These are phyloP conservation scores for Pedinophyceae sp. DNA, from an alignment of 139 green algal species.

Conservation along the genomic window DNA sequence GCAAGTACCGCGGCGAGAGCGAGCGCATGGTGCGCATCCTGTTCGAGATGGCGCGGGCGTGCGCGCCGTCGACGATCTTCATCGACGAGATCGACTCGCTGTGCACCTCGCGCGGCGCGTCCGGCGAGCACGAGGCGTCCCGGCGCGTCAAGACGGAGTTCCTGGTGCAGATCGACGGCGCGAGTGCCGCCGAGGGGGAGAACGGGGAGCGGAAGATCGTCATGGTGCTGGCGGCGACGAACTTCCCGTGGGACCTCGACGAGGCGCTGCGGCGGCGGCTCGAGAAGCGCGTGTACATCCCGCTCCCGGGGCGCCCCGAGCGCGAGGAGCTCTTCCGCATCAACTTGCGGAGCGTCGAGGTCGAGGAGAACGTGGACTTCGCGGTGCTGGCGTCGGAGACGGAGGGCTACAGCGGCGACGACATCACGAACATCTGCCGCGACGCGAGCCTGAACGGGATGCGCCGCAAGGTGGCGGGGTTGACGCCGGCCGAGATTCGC, in stretches of 20 bases:
- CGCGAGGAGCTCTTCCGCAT: conserved; percentile 1
- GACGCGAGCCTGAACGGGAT: conserved; percentile 85
- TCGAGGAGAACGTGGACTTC: conserved; percentile 48
- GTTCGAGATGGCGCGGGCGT: conserved; percentile 66
- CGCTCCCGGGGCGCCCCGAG: conserved; percentile 43
- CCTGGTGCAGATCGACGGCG: conserved; percentile 55
- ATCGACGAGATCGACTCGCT: conserved; percentile 87
- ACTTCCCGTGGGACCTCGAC: conserved; percentile 92
- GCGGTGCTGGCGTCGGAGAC: conserved; percentile 34
- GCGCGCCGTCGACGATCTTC: conserved; percentile 70
- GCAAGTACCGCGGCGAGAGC: conserved; percentile 66
- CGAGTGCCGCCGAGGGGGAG: not conserved
- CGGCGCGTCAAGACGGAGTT: conserved; percentile 85
- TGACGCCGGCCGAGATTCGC: conserved; percentile 22
- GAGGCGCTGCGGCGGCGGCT: conserved; percentile 73
- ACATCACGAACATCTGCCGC: conserved; percentile 80
- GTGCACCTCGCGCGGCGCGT: conserved; percentile 52
- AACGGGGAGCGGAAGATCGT: conserved; percentile 32
- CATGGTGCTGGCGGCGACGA: conserved; percentile 90
- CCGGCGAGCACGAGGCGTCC: conserved; percentile 75
- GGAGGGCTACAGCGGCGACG: conserved; percentile 76
- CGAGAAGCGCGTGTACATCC: conserved; percentile 94
- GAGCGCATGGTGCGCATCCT: conserved; percentile 71
- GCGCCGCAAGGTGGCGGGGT: conserved; percentile 57
- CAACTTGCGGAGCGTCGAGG: conserved; percentile 35